Evolutionary conservation across 129 eudicot genomes (phyloP), one percentile per base, ranked within the genome.

Genomic region (Tagetes patula): DNA sequence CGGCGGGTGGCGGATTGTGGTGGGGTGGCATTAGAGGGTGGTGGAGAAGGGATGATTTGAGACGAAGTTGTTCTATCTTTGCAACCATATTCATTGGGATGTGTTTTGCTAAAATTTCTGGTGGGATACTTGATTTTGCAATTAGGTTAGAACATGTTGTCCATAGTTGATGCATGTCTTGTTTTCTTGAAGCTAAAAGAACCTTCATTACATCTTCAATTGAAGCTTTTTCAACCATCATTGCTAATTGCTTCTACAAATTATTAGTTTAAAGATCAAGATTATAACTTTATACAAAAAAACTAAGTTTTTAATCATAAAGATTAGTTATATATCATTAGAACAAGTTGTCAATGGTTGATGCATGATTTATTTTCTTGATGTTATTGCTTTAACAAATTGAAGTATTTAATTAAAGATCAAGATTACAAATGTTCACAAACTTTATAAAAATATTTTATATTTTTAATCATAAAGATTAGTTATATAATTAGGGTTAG

Each of bases 201-300:
- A 95, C 99, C 74, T 86, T 95, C 99, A 95, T 95, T 3, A 95
- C 99, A 82, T 95, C 99, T 13, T 95, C 99, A 79, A 95, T 95
- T 65, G 99, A 95, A 9, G 96, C 96, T 77, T 87, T 87, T 39
- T 86, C 93, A 10, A 88, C 97, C 92, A 90, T 90, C 77, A 74
- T 85, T 49, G 84, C 87, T 85, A 94, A 74, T 84, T 94, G 97
- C 69, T 94, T 94, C 98, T 94, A 86, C 86, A 85, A 65, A 27
- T 36, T 41, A 49, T 58, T 12, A 1, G 4, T 36, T 34, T 12
- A 47, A 64, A 45, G 3, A 43, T 32, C 47, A 8, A 52, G 54
- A 34, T 37, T 3, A 14, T 12, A 59, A 54, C 48, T 6, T 6
- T 43, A 8, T 6, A 6, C 6, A 7, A 43, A 68, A 1, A 70